Evolutionary conservation across 2,329 filamentous ascomycete genomes (phyloP).

Genomic region (Aspergillus pseudonomiae): DNA sequence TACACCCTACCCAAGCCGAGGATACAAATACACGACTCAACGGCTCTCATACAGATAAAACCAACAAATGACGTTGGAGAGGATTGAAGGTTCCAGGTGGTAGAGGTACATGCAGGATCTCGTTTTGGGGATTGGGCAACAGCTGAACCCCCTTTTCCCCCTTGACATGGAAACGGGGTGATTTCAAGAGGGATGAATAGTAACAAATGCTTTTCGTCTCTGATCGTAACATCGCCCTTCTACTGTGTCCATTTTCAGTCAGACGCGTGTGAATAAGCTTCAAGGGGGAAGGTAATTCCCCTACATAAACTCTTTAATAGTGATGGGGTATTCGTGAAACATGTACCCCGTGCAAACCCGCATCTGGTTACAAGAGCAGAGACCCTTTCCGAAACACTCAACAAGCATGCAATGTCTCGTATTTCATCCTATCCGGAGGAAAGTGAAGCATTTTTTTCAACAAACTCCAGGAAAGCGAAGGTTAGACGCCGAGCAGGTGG

Average conservation of each 20-base stretch:
- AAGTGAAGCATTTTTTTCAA: neutral
- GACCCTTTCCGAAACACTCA: neutral
- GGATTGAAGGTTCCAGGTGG: neutral
- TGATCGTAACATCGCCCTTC: neutral
- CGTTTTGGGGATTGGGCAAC: neutral
- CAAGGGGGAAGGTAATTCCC: neutral
- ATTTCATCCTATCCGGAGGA: neutral
- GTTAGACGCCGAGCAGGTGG: neutral
- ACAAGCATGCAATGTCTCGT: neutral
- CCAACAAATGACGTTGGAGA: neutral
- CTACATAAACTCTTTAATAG: neutral
- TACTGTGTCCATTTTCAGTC: too few species aligned
- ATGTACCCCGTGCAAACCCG: neutral
- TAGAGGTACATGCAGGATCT: neutral
- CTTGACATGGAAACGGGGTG: neutral
- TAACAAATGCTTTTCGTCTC: neutral
- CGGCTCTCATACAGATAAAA: neutral
- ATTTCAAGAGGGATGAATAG: neutral
- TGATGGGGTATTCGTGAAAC: neutral
- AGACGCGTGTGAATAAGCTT: neutral
- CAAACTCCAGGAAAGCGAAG: neutral
- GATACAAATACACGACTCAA: neutral
- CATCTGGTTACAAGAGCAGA: neutral
- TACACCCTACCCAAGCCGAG: neutral
- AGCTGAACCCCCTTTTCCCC: neutral